Evolutionary conservation across 768 basidiomycete genomes (phyloP).

Genomic region (Pholiota microspora): DNA sequence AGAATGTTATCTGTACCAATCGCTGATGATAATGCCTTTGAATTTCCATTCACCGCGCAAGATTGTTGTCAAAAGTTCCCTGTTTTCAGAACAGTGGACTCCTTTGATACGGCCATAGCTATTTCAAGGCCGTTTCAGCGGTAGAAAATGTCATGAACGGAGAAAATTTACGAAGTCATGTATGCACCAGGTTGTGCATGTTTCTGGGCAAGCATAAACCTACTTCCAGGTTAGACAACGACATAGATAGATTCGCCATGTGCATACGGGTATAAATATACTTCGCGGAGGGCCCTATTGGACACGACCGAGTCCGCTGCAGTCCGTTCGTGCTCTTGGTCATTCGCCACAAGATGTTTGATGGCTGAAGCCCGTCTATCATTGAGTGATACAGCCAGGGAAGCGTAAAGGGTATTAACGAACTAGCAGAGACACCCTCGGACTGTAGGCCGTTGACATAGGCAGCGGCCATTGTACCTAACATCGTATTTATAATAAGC

Average conservation of each 20-base stretch:
- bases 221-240: constrained; percentile 18
- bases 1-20: constrained; percentile 50
- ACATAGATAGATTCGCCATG: not conserved
- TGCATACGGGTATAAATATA: constrained; percentile 68
- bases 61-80: constrained; percentile 54
- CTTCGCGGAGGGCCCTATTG: constrained; percentile 63
- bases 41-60: constrained; percentile 78
- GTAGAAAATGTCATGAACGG: not conserved
- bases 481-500: constrained; percentile 9
- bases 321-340: constrained; percentile 71
- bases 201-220: constrained; percentile 69
- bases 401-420: constrained; percentile 12
- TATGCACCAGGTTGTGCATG: constrained; percentile 59
- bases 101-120: constrained; percentile 77
- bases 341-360: constrained; percentile 74
- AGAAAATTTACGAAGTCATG: constrained; percentile 56
- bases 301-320: constrained; percentile 64
- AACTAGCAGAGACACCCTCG: constrained; percentile 60
- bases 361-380: constrained; percentile 39
- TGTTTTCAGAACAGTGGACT: constrained; percentile 67
- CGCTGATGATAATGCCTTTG: constrained; percentile 69
- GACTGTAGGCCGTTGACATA: constrained; percentile 70
- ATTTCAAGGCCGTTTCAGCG: not conserved
- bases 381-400: not conserved
- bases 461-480: constrained; percentile 59